Evolutionary conservation across 2,329 filamentous ascomycete species (phyloP), one percentile per base, ranked within the genome.

Genomic region (Dothistroma septosporum): DNA sequence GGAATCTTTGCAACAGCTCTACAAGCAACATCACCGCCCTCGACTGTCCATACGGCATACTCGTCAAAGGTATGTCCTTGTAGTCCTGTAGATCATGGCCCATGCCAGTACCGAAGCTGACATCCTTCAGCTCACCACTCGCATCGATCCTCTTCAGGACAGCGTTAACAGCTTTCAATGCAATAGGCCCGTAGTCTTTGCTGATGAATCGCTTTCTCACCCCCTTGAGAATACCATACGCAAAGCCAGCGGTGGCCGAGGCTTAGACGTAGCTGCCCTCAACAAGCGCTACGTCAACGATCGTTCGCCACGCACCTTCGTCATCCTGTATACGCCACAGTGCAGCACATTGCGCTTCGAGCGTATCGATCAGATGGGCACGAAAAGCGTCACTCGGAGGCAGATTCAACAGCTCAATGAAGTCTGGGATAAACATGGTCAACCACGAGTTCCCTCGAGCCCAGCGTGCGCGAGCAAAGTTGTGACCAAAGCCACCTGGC

Each of bases 11-110:
- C 74, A 90, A 72, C 67, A 88, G 89, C 75, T 93, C 90, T 0
- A 88, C 88, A 64, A 92, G 73, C 0, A 88, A 86, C 86, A 92
- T 91, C 64, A 92, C 91, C 0, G 88, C 89, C 89, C 92, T 92
- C 0, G 89, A 88, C 73, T 92, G 90, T 0, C 90, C 90, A 68
- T 92, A 92, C 7, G 89, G 90, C 90, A 92, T 93, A 67, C 87
- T 88, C 2, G 90, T 93, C 63, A 87, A 76, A 1, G 86, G 82
- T 60, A 93, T 92, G 64, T 90, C 83, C 74, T 88, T 87, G 71
- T 93, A 92, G 73, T 91, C 88, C 75, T 92, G 84, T 70, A 92
- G 73, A 60, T 83, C 82, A 65, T 84, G 80, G 0, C 90, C 90
- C 88, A 93, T 92, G 0, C 80, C 87, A 0, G 90, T 93, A 0